phyloP scores from a whole-genome alignment of 345 rosid genomes.

The Turritis glabra region DNA sequence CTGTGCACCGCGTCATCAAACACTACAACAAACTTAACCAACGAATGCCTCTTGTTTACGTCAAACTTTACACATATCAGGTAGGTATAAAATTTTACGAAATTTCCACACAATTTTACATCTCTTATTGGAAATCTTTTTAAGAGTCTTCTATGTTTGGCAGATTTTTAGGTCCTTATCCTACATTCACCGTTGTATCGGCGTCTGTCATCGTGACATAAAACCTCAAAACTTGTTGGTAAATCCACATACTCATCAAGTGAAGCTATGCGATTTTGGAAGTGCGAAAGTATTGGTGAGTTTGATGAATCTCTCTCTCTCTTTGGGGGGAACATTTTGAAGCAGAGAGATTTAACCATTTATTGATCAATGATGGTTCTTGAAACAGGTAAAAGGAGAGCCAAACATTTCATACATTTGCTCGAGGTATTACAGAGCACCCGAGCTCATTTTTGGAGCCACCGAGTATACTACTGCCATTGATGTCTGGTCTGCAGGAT shows the following conservation, averaged over 20 bases:
- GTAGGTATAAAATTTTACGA: slow-evolving; percentile 19
- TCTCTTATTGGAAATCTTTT: background rate
- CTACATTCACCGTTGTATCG: slow-evolving; percentile 81
- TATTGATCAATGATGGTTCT: slow-evolving; percentile 18
- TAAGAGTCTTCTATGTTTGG: slow-evolving; percentile 19
- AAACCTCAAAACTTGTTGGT: slow-evolving; percentile 98
- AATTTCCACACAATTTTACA: background rate
- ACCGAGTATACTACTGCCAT: slow-evolving; percentile 95
- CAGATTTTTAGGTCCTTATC: slow-evolving; percentile 93
- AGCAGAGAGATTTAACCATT: background rate
- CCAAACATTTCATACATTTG: slow-evolving; percentile 94
- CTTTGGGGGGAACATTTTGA: background rate
- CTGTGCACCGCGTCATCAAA: slow-evolving; percentile 84
- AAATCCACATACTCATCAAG: slow-evolving; percentile 96
- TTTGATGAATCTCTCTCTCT: slow-evolving; percentile 14
- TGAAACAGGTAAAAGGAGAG: slow-evolving; percentile 83
- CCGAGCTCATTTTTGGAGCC: slow-evolving; percentile 97
- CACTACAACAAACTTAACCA: slow-evolving; percentile 91
- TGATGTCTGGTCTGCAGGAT: slow-evolving; percentile 98
- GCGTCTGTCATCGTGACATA: slow-evolving; percentile 94
- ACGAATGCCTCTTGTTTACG: slow-evolving; percentile 87
- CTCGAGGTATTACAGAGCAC: slow-evolving; percentile 98
- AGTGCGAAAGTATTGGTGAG: slow-evolving; percentile 97
- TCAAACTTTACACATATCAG: slow-evolving; percentile 92
- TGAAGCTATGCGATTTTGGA: slow-evolving; percentile 94